Base-by-base conservation (phyloP, 1,139 yeast species). In the Nadsonia starkeyi-henricii region DNA sequence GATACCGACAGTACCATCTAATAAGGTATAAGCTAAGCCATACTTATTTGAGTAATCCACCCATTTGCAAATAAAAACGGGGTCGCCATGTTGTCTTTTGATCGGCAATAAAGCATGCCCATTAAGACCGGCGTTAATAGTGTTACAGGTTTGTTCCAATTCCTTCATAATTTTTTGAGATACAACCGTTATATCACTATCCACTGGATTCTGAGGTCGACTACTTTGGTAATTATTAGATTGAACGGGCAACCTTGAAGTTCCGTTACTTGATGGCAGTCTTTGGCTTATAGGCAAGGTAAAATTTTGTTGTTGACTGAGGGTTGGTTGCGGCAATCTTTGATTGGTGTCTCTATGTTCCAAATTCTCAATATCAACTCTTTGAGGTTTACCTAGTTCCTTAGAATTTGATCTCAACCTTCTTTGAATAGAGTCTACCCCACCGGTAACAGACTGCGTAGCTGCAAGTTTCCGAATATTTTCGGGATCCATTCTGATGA, bases 31-130 rank as follows among this genome's bases (percentile, higher is more conserved):
- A 5, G 96, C 85, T 60, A 93, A 83, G 0, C 99, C 99, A 65
- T 89, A 94, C 62, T 85, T 86, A 68, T 89, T 88, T 42, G 96
- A 85, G 63, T 91, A 91, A 64, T 93, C 98, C 30, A 93, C 98
- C 99, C 99, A 93, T 63, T 89, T 89, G 54, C 94, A 83, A 47
- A 91, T 81, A 53, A 85, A 77, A 8, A n/a, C 15, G 4, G 39
- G 13, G 57, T 55, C 5, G 55, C 55, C 30, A 44, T 45, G 18
- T 37, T 21, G 42, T 39, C 41, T 42, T n/a, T 33, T 33, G 12
- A 12, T 33, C 8, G 28, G 28, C 12, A n/a, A 33, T 33, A 33
- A n/a, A 3, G 17, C 17, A 33, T 33, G 39, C 12, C 39, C 39
- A 12, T 15, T 33, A 13, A 33, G 17, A 33, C 15, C 39, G 12